Evolutionary conservation across 495 filamentous ascomycete genomes (phyloP), one percentile per base, ranked within the genome.

Genomic region (Trichoderma orchidacearum): DNA sequence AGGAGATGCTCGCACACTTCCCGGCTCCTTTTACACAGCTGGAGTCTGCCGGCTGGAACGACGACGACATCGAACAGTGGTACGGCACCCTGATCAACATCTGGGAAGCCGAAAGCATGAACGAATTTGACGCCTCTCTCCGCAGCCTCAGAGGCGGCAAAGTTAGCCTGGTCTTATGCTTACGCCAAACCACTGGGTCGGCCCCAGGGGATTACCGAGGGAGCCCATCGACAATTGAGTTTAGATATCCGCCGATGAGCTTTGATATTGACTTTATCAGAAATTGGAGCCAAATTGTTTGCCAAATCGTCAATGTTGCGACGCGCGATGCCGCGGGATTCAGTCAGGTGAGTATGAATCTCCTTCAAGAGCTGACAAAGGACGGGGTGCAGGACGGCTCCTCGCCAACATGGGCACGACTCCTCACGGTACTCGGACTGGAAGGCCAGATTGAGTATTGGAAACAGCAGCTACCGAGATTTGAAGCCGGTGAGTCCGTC

Each of bases 261-360:
- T 25, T 29, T 17, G 45, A 51, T 29, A 51, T 27, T 11, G 45
- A 51, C 5, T 29, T 27, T 18, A 15, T 51, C 45, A 51, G 25
- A 18, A 13, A 1, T 9, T 51, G 45, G 45, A 17, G 12, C 45
- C n/a, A 57, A 87, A 79, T 64, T 3, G 11, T 72, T 11, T 36
- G 34, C 34, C 13, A 36, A 7, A 15, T 36, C 12, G 34, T 36
- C 6, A n/a, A 36, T 11, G 23, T 23, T 45, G 36, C 36, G 3
- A 45, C 36, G n/a, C 36, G 36, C 5, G 36, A 45, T 21, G 23
- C 36, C 4, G 15, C 36, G 17, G 36, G 17, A 21, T 45, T 45
- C 11, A 18, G 36, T 11, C 15, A 45, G 13, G n/a, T 45, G 36
- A 13, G 17, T 23, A 21, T 6, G 1, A 6, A 45, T 45, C 6